Evolutionary conservation across 129 eudicot genomes (phyloP).

Genomic region (Logfia minima): DNA sequence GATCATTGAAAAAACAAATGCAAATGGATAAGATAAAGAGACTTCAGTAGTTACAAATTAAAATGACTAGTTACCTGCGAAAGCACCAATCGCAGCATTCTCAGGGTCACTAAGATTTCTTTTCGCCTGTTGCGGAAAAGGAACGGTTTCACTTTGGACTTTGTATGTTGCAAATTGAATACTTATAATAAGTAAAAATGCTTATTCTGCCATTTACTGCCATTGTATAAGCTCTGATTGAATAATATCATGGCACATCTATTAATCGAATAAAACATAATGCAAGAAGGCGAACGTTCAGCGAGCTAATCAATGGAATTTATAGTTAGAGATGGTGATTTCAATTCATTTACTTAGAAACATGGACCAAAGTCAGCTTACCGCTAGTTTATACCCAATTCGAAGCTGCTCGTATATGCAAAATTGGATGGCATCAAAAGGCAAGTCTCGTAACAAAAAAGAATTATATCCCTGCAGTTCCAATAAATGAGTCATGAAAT

Average conservation of each 20-base stretch:
- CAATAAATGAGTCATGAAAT: conserved; percentile 17
- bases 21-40: neutral
- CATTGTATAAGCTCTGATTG: neutral
- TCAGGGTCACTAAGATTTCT: conserved; percentile 82
- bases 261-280: neutral
- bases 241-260: neutral
- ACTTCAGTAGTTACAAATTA: neutral
- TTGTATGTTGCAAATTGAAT: neutral
- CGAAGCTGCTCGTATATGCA: conserved; percentile 91
- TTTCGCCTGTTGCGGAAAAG: conserved; percentile 52
- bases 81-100: conserved; percentile 88
- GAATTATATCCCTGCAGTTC: conserved; percentile 76
- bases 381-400: conserved; percentile 82
- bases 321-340: neutral
- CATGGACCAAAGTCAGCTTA: conserved; percentile 40
- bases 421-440: conserved; percentile 89
- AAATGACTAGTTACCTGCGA: conserved; percentile 61
- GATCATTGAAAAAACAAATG: neutral
- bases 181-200: neutral
- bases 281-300: neutral
- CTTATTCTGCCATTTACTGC: neutral
- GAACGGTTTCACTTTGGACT: neutral
- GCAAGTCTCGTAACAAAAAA: conserved; percentile 83
- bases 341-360: neutral
- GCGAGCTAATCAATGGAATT: neutral